Conservation (phyloP, 2,329 filamentous ascomycete species). For the Hypomyces rosellus region DNA sequence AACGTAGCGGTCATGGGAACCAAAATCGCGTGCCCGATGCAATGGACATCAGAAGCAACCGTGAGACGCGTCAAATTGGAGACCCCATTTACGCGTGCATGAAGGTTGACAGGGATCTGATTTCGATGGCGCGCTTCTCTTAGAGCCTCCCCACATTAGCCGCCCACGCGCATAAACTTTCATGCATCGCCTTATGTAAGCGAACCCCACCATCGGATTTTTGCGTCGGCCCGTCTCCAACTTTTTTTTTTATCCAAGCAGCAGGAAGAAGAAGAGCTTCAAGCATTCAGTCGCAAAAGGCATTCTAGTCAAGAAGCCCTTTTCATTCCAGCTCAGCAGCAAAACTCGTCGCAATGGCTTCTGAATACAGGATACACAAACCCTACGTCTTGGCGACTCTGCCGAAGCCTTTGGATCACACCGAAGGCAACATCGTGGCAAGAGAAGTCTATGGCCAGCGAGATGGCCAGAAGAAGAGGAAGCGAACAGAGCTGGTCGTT, state of each 20-base stretch:
- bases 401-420: constrained; percentile 50
- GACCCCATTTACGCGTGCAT: constrained; percentile 11
- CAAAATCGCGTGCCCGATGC: not conserved
- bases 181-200: constrained; percentile 13
- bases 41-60: not conserved
- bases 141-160: not conserved
- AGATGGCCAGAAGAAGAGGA: constrained; percentile 52
- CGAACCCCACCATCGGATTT: constrained; percentile 28
- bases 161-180: not conserved
- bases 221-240: constrained; percentile 25
- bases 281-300: constrained; percentile 4
- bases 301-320: too few relatives aligned
- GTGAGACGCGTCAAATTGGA: constrained; percentile 7
- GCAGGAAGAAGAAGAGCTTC: constrained; percentile 21
- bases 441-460: constrained; percentile 56
- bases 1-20: too few relatives aligned
- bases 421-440: constrained; percentile 46
- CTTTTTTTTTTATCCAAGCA: constrained; percentile 27
- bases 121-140: constrained; percentile 3
- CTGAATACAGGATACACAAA: constrained; percentile 55
- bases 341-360: constrained; percentile 39
- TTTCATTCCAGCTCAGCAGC: not conserved
- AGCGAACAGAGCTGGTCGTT: constrained; percentile 57
- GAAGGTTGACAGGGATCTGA: constrained; percentile 6
- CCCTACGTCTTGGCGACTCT: constrained; percentile 58